A percentile compares a stretch with the other conserved stretches of the same genome.
Conservation (phyloP, 225 moss, liverwort and hornwort species). For the Marchantia paleacea region DNA sequence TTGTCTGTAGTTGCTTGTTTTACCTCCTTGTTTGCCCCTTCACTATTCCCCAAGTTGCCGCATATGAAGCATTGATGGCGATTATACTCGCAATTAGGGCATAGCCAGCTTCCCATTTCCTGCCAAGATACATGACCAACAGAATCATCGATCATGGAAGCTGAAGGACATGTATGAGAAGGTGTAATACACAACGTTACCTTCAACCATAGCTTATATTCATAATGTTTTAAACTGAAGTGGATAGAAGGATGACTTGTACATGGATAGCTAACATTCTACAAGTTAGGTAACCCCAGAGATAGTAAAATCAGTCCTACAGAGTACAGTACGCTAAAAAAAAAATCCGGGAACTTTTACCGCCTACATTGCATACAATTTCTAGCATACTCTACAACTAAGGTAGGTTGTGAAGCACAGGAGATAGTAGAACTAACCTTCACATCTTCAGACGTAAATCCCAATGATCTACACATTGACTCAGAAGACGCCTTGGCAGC, state of each 20-base stretch:
- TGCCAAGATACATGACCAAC: slow-evolving; percentile 12
- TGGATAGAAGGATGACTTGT: not conserved
- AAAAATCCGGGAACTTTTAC: not conserved
- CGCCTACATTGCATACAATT: no score
- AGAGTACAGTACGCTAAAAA: not conserved
- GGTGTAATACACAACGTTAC: not conserved
- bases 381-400: no score
- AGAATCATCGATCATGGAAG: not conserved
- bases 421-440: slow-evolving; percentile 14
- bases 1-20: not conserved
- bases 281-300: not conserved
- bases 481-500: slow-evolving; percentile 19
- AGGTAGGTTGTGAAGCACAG: not conserved
- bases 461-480: slow-evolving; percentile 30
- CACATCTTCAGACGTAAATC: slow-evolving; percentile 23
- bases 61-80: slow-evolving; percentile 46
- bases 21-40: slow-evolving; percentile 36
- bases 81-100: slow-evolving; percentile 26
- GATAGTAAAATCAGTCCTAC: not conserved
- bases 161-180: not conserved
- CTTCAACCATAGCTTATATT: no score
- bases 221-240: not conserved
- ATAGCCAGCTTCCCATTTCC: slow-evolving; percentile 44
- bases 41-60: slow-evolving; percentile 32
- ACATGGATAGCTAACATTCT: not conserved